These are phyloP conservation scores for Colletotrichum neosansevieriae DNA, from an alignment of 2,329 filamentous ascomycete genomes.

Conservation along the genomic window DNA sequence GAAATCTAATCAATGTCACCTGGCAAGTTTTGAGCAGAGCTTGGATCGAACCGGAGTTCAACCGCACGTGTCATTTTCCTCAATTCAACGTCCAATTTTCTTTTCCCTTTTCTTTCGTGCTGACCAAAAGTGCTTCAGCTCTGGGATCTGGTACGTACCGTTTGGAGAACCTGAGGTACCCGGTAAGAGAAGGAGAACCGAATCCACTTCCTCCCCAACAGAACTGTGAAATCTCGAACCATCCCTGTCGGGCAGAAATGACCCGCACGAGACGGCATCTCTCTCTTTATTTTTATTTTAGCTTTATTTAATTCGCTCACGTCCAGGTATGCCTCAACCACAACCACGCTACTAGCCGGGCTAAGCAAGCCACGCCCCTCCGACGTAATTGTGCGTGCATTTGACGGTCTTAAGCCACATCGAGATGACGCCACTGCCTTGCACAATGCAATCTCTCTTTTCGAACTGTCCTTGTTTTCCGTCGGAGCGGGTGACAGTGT, in stretches of 20 bases:
- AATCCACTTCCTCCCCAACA: constrained; percentile 37
- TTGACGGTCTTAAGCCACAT: constrained; percentile 31
- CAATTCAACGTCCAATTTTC: neutral
- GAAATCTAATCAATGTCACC: constrained; percentile 5
- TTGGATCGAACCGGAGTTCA: constrained; percentile 20
- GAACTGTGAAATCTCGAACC: constrained; percentile 31
- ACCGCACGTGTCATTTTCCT: constrained; percentile 16
- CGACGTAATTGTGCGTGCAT: constrained; percentile 38
- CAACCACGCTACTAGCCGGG: neutral
- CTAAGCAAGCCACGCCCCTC: constrained; percentile 4
- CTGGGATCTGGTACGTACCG: constrained; percentile 10
- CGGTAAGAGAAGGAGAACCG: neutral
- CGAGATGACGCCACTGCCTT: constrained; percentile 34
- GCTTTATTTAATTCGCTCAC: constrained; percentile 2
- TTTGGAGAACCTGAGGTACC: neutral
- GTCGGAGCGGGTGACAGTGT: neutral
- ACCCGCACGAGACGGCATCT: constrained; percentile 19
- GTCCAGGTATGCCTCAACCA: too few relatives aligned
- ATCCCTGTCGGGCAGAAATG: constrained; percentile 35
- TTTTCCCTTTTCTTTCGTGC: neutral
- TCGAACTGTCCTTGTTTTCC: neutral
- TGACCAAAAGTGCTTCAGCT: neutral
- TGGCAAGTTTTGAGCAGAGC: neutral
- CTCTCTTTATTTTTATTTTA: constrained; percentile 14
- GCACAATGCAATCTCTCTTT: constrained; percentile 16